Evolutionary conservation across 192 early-diverging fungal genomes (phyloP).

Genomic region (Coemansia sp.): DNA sequence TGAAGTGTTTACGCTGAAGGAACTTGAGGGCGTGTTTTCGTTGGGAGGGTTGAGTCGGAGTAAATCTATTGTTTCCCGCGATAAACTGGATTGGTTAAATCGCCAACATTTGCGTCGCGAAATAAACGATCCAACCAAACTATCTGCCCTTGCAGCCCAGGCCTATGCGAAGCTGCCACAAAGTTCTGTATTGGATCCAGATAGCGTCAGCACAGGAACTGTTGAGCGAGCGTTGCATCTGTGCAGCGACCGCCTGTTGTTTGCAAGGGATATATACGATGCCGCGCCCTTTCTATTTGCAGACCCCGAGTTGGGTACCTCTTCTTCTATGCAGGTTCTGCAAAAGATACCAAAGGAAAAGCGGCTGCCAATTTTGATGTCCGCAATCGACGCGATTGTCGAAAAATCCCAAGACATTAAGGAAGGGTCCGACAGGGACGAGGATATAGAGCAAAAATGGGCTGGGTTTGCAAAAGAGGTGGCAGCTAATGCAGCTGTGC

Average conservation of each 20-base stretch:
- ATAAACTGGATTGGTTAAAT: slow-evolving; percentile 52
- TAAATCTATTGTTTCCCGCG: slow-evolving; percentile 50
- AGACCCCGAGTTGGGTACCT: slow-evolving; percentile 23
- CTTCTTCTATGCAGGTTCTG: background rate
- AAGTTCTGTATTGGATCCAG: background rate
- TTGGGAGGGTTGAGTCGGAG: slow-evolving; percentile 42
- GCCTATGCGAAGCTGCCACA: slow-evolving; percentile 15
- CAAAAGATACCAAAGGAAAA: slow-evolving; percentile 22
- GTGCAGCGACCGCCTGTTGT: slow-evolving; percentile 33
- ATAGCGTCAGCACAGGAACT: background rate
- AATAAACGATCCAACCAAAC: slow-evolving; percentile 17
- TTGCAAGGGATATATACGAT: slow-evolving; percentile 28
- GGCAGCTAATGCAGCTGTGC: slow-evolving; percentile 37
- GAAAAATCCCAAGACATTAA: background rate
- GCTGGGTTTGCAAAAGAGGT: slow-evolving; percentile 37
- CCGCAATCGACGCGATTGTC: slow-evolving; percentile 2
- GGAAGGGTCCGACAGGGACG: background rate
- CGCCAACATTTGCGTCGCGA: slow-evolving; percentile 41
- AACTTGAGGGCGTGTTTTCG: slow-evolving; percentile 36
- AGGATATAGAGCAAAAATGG: slow-evolving; percentile 10
- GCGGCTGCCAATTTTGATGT: slow-evolving; percentile 19
- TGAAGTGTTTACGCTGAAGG: slow-evolving; percentile 64
- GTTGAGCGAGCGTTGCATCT: slow-evolving; percentile 31
- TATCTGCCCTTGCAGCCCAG: slow-evolving; percentile 10
- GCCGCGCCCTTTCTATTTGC: slow-evolving; percentile 40